These are phyloP conservation scores for Ensete glaucum DNA, from an alignment of 176 grass and related monocot species.

Conservation along the genomic window DNA sequence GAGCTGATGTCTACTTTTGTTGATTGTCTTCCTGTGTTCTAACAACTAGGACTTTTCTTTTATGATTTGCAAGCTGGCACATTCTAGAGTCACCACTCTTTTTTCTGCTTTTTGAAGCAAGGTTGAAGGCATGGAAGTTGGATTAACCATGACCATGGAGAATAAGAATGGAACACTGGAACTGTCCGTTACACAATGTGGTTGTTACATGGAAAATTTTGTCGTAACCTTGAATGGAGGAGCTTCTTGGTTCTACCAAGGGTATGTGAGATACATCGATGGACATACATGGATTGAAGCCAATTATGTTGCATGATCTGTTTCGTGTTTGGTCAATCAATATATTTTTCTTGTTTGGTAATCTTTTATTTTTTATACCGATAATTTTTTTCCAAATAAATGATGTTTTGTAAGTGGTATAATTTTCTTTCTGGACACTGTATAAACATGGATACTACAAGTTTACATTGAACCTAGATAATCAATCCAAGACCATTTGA, in stretches of 20 bases:
- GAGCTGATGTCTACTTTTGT: background rate
- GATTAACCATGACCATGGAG: conserved; percentile 68
- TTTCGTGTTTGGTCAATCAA: no score
- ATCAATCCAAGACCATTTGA: no score
- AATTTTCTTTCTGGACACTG: no score
- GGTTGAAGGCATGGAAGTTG: conserved; percentile 93
- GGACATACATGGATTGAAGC: background rate
- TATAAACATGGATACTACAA: background rate
- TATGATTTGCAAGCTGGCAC: conserved; percentile 18
- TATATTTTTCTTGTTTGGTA: background rate
- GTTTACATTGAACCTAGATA: background rate
- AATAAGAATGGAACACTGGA: conserved; percentile 79
- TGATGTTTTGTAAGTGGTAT: background rate
- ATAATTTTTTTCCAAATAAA: background rate
- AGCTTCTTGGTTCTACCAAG: conserved; percentile 96
- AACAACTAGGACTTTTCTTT: conserved; percentile 3
- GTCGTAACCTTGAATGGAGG: conserved; percentile 64
- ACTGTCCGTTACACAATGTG: conserved; percentile 48
- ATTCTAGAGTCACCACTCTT: conserved; percentile 1
- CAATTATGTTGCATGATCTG: background rate
- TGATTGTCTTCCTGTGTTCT: background rate
- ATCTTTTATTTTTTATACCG: background rate
- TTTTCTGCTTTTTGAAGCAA: conserved; percentile 39
- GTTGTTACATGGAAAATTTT: conserved; percentile 66
- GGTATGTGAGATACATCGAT: conserved; percentile 35